Conservation (phyloP, 73 alveolate genomes). For the Halteria grandinella region DNA sequence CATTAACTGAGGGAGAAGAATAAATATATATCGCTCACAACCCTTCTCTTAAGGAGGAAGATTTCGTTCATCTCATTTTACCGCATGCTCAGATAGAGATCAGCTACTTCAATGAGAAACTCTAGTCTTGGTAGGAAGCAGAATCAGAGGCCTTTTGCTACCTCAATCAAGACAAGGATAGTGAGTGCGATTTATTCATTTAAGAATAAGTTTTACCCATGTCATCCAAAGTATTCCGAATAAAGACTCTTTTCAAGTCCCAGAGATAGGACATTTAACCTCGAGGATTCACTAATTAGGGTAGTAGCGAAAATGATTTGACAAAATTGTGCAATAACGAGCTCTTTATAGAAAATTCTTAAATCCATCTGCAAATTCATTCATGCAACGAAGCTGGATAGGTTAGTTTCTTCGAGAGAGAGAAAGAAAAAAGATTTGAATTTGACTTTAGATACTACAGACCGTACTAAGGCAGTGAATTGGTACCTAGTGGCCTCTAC, state of each 20-base stretch:
- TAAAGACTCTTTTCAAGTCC: neutral
- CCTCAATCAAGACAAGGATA: too few relatives aligned
- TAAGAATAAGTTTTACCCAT: too few relatives aligned
- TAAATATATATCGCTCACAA: too few relatives aligned
- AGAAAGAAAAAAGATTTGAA: conserved; percentile 9
- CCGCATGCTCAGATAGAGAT: too few relatives aligned
- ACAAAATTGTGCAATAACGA: neutral
- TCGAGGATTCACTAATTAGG: neutral
- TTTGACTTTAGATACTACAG: conserved; percentile 23
- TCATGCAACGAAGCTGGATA: neutral
- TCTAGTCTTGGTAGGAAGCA: too few relatives aligned
- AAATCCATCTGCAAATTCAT: neutral
- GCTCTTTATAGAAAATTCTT: neutral
- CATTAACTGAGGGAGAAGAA: too few relatives aligned
- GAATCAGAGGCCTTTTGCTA: too few relatives aligned
- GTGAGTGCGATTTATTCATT: too few relatives aligned
- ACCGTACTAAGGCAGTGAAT: neutral
- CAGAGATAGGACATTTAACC: neutral
- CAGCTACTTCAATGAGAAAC: too few relatives aligned
- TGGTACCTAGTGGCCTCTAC: neutral
- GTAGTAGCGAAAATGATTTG: neutral
- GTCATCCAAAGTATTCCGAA: too few relatives aligned
- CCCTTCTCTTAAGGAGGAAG: too few relatives aligned
- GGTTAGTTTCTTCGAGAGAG: neutral
- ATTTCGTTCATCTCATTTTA: too few relatives aligned